phyloP scores from a whole-genome alignment of 2,329 filamentous ascomycete species.

The Colletotrichum viniferum region DNA sequence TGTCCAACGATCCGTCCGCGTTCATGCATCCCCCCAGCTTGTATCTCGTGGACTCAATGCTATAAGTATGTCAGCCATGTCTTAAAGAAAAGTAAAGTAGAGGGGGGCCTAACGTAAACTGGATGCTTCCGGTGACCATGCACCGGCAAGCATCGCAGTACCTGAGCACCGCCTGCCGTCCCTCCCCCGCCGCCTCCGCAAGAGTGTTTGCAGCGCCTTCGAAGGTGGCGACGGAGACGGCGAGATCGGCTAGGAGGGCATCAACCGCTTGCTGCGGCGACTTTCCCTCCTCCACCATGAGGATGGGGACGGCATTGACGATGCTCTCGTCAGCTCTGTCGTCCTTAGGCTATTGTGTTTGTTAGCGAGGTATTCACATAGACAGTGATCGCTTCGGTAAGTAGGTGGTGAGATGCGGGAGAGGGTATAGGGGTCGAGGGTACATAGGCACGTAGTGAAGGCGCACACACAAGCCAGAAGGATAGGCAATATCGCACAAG shows the following conservation, averaged over 20 bases:
- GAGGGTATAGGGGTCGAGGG: not conserved
- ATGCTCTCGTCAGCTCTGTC: slow-evolving; percentile 25
- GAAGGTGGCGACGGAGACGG: slow-evolving; percentile 25
- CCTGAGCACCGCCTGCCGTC: slow-evolving; percentile 9
- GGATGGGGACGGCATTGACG: slow-evolving; percentile 32
- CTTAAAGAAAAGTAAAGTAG: not conserved
- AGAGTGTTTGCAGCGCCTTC: slow-evolving; percentile 25
- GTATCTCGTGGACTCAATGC: slow-evolving; percentile 37
- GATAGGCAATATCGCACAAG: not conserved
- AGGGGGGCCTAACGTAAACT: slow-evolving; percentile 33
- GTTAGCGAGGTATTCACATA: not conserved
- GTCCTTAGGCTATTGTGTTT: not conserved
- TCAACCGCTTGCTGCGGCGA: slow-evolving; percentile 19
- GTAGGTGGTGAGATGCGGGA: not conserved
- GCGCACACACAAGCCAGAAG: not conserved
- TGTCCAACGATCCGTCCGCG: slow-evolving; percentile 36
- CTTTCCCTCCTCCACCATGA: slow-evolving; percentile 25
- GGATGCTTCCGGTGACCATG: slow-evolving; percentile 34
- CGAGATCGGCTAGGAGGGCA: slow-evolving; percentile 25
- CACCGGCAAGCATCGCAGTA: slow-evolving; percentile 34
- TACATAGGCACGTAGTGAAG: not conserved
- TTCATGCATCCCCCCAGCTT: slow-evolving; percentile 31
- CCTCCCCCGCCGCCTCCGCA: not conserved
- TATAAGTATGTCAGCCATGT: slow-evolving; percentile 8
- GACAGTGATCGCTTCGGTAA: not conserved